Evolutionary conservation across 2,329 filamentous ascomycete genomes (phyloP).

Genomic region (Aspergillus amoenus): DNA sequence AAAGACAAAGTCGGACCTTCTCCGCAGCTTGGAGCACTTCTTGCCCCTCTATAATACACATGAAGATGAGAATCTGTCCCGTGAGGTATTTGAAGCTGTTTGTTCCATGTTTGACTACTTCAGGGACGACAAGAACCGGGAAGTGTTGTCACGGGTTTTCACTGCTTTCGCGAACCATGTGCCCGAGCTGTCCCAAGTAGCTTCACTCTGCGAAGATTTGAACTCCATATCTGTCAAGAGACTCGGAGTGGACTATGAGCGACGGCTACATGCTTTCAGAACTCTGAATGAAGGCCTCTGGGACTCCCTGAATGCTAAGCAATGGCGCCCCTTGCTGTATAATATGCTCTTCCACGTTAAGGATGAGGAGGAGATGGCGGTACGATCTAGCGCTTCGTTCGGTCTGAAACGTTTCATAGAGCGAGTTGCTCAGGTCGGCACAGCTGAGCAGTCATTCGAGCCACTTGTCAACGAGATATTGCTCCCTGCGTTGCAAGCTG

Average conservation of each 20-base stretch:
- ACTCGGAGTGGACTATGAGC: slow-evolving; percentile 84
- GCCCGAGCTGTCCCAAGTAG: slow-evolving; percentile 59
- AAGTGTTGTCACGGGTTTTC: slow-evolving; percentile 71
- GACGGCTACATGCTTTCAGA: slow-evolving; percentile 73
- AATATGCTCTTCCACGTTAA: slow-evolving; percentile 87
- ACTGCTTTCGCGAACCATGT: slow-evolving; percentile 67
- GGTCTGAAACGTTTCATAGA: slow-evolving; percentile 76
- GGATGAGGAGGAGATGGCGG: slow-evolving; percentile 83
- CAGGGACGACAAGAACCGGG: slow-evolving; percentile 74
- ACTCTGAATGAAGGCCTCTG: slow-evolving; percentile 66
- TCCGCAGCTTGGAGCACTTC: slow-evolving; percentile 79
- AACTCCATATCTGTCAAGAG: slow-evolving; percentile 74
- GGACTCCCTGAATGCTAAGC: slow-evolving; percentile 60
- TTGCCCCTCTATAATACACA: slow-evolving; percentile 63
- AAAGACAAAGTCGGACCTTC: slow-evolving; percentile 75
- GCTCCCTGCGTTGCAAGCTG: slow-evolving; percentile 72
- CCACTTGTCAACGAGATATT: slow-evolving; percentile 64
- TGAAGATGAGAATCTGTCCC: slow-evolving; percentile 58
- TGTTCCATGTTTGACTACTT: slow-evolving; percentile 88
- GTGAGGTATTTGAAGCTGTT: slow-evolving; percentile 69
- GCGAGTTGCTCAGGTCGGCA: slow-evolving; percentile 50
- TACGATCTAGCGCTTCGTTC: slow-evolving; percentile 79
- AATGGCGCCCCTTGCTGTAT: slow-evolving; percentile 86
- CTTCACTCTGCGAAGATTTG: slow-evolving; percentile 70
- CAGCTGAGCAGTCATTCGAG: slow-evolving; percentile 50